These are phyloP conservation scores for Talaromyces verruculosus DNA, from an alignment of 2,329 filamentous ascomycete genomes.

Conservation along the genomic window DNA sequence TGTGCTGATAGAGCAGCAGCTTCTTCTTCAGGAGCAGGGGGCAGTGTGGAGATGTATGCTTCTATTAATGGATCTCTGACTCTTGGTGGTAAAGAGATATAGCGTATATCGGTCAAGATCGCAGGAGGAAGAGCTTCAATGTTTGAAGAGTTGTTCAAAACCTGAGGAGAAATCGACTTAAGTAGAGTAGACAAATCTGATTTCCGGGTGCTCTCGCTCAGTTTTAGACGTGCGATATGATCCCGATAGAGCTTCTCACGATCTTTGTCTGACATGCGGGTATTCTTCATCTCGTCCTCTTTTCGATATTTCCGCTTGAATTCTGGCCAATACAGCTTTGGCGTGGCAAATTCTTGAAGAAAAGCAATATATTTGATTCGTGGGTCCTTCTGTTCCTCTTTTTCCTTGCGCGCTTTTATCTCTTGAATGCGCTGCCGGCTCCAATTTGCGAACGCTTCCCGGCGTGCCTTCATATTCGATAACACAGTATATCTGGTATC, in stretches of 20 bases:
- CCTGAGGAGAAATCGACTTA: slow-evolving; percentile 43
- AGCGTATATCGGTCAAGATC: slow-evolving; percentile 48
- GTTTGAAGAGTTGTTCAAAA: slow-evolving; percentile 42
- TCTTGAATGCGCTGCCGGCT: slow-evolving; percentile 70
- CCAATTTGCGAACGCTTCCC: slow-evolving; percentile 84
- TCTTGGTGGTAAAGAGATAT: slow-evolving; percentile 43
- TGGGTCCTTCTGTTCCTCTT: slow-evolving; percentile 78
- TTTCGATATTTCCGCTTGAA: slow-evolving; percentile 89
- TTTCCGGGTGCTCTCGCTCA: slow-evolving; percentile 47
- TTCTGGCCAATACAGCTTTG: slow-evolving; percentile 95
- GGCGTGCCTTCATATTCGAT: slow-evolving; percentile 74
- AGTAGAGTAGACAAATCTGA: slow-evolving; percentile 48
- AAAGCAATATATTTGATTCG: slow-evolving; percentile 78
- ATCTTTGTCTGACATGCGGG: slow-evolving; percentile 48
- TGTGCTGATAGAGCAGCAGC: slow-evolving; percentile 36
- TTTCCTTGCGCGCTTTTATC: slow-evolving; percentile 69
- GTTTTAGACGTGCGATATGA: slow-evolving; percentile 47
- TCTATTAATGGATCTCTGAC: slow-evolving; percentile 44
- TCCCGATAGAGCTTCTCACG: slow-evolving; percentile 52
- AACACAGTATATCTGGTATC: slow-evolving; percentile 85
- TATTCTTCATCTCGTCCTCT: slow-evolving; percentile 67
- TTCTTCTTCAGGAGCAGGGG: slow-evolving; percentile 37
- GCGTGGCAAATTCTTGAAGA: slow-evolving; percentile 75
- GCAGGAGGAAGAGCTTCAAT: slow-evolving; percentile 40
- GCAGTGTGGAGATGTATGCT: slow-evolving; percentile 46